A percentile compares a stretch with the other conserved stretches of the same genome.
phyloP scores from a whole-genome alignment of 2,329 filamentous ascomycete species.

The Sarocladium strictum region DNA sequence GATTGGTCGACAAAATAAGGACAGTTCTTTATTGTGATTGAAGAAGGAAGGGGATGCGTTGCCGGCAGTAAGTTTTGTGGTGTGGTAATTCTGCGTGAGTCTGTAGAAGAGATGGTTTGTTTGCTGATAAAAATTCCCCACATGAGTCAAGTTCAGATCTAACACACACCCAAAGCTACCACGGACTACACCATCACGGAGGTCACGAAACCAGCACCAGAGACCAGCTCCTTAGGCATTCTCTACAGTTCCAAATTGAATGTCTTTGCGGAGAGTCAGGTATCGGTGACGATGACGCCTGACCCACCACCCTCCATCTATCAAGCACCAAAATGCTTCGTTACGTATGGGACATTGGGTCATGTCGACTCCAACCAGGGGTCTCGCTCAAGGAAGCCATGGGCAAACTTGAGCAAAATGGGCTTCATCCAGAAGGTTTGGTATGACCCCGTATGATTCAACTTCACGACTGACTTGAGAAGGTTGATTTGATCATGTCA shows the following conservation, averaged over 20 bases:
- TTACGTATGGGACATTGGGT: constrained; percentile 61
- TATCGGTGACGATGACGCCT: background rate
- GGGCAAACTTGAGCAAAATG: constrained; percentile 59
- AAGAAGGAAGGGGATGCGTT: too few species aligned
- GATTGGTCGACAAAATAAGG: too few species aligned
- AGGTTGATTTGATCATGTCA: constrained; percentile 70
- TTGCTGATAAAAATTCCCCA: background rate
- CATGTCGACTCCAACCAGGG: constrained; percentile 67
- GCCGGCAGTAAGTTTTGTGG: background rate
- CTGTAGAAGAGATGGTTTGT: background rate
- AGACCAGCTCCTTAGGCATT: too few species aligned
- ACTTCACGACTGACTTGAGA: background rate
- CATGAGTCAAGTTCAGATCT: background rate
- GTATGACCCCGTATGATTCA: background rate
- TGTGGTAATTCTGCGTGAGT: background rate
- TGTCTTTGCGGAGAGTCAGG: background rate
- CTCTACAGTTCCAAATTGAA: too few species aligned
- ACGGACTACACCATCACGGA: background rate
- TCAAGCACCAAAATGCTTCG: constrained; percentile 63
- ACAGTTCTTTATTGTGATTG: too few species aligned
- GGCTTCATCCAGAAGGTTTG: constrained; percentile 63
- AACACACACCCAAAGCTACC: background rate
- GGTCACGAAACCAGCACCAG: background rate
- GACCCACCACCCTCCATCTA: constrained; percentile 35
- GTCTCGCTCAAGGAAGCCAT: constrained; percentile 70